These are phyloP conservation scores for Allantophomopsis cytisporea DNA, from an alignment of 2,329 filamentous ascomycete species.

Conservation along the genomic window DNA sequence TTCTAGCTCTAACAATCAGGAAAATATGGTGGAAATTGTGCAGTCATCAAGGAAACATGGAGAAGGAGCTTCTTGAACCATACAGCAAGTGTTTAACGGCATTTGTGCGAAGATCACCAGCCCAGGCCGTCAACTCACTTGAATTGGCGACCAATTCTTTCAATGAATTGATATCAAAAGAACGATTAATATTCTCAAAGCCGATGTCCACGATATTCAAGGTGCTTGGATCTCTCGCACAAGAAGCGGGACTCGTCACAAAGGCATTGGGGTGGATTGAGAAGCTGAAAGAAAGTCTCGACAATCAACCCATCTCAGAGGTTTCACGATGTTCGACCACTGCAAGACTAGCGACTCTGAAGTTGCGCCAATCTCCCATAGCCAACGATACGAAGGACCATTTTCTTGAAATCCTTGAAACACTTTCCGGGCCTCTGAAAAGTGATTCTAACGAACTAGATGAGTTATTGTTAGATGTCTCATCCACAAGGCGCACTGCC, in stretches of 20 bases:
- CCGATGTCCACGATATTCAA: slow-evolving; percentile 24
- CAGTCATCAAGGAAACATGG: slow-evolving; percentile 41
- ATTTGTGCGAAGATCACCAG: slow-evolving; percentile 34
- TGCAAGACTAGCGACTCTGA: slow-evolving; percentile 39
- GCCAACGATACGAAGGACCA: slow-evolving; percentile 25
- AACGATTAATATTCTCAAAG: slow-evolving; percentile 5
- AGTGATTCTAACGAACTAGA: slow-evolving; percentile 46
- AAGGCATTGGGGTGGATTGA: slow-evolving; percentile 43
- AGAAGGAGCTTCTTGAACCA: slow-evolving; percentile 53
- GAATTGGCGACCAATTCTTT: no score
- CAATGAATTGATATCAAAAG: not conserved
- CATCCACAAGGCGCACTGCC: slow-evolving; percentile 37
- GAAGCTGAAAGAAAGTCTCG: slow-evolving; percentile 20
- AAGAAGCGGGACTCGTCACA: slow-evolving; percentile 28
- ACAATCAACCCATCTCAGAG: slow-evolving; percentile 12
- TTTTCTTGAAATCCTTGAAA: slow-evolving; percentile 33
- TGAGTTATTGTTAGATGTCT: slow-evolving; percentile 43
- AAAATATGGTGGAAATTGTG: slow-evolving; percentile 53
- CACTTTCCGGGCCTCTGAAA: slow-evolving; percentile 43
- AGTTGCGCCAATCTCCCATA: slow-evolving; percentile 30
- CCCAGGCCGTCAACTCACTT: no score
- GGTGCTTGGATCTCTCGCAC: slow-evolving; percentile 33
- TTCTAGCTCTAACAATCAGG: slow-evolving; percentile 45
- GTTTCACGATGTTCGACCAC: slow-evolving; percentile 24
- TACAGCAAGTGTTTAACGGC: slow-evolving; percentile 49